A percentile compares a stretch with the other conserved stretches of the same genome.
Evolutionary conservation across 306 rosid species (phyloP).

Genomic region (Astragalus glycyphyllos): DNA sequence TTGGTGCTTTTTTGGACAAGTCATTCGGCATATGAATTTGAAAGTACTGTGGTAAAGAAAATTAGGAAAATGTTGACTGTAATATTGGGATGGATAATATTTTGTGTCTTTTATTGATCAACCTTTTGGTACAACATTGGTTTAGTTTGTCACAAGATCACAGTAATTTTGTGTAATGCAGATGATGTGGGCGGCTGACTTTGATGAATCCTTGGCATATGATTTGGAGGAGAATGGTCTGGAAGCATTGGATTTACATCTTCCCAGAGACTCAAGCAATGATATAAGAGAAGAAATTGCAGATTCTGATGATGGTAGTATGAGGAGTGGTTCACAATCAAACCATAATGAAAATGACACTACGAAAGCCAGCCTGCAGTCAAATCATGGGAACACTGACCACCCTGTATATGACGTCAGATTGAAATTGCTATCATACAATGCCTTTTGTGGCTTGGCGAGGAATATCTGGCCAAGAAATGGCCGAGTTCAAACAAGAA

Average conservation of each 20-base stretch:
- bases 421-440: constrained; percentile 58
- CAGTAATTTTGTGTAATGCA: constrained; percentile 48
- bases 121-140: constrained; percentile 24
- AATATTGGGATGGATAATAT: constrained; percentile 24
- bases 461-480: constrained; percentile 73
- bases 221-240: constrained; percentile 70
- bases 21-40: constrained; percentile 20
- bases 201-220: constrained; percentile 70
- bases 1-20: neutral
- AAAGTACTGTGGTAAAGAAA: constrained; percentile 19
- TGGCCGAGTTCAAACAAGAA: constrained; percentile 53
- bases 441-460: constrained; percentile 79
- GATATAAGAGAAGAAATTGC: constrained; percentile 53
- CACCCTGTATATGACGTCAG: constrained; percentile 50
- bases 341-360: constrained; percentile 50
- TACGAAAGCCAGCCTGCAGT: constrained; percentile 49
- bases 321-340: constrained; percentile 52
- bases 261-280: constrained; percentile 62
- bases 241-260: constrained; percentile 68
- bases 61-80: neutral
- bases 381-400: constrained; percentile 53
- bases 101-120: neutral
- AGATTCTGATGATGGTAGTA: constrained; percentile 49
- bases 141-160: constrained; percentile 27
- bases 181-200: constrained; percentile 99